These are phyloP conservation scores for Botryotinia calthae DNA, from an alignment of 2,329 filamentous ascomycete species.

Conservation along the genomic window DNA sequence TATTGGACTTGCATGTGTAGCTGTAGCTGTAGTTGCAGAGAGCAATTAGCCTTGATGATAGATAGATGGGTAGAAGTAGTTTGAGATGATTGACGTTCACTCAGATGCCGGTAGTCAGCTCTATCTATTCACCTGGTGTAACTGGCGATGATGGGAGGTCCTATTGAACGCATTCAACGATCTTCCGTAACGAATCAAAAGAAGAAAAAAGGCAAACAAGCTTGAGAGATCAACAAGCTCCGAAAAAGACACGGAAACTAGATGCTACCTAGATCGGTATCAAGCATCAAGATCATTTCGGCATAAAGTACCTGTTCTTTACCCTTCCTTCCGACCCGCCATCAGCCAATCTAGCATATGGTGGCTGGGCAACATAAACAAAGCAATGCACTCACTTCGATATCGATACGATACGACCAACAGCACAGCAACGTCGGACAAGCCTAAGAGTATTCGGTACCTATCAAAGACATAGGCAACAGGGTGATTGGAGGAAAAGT, in stretches of 20 bases:
- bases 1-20: background rate
- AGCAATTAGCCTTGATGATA: background rate
- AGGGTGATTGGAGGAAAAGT: background rate
- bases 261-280: background rate
- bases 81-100: background rate
- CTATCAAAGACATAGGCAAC: background rate
- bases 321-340: background rate
- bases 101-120: background rate
- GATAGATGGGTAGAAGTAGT: background rate
- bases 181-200: background rate
- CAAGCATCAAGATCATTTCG: background rate
- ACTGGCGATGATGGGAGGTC: background rate
- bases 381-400: background rate
- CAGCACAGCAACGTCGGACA: background rate
- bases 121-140: background rate
- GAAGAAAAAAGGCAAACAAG: background rate
- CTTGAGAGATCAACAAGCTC: background rate
- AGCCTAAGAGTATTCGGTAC: background rate
- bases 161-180: no score
- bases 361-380: constrained; percentile 3
- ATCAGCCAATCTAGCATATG: background rate
- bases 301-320: background rate
- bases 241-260: background rate
- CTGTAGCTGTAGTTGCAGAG: background rate
- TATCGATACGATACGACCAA: background rate